Conservation (phyloP, 2,329 filamentous ascomycete species). For the Diaporthe citri region DNA sequence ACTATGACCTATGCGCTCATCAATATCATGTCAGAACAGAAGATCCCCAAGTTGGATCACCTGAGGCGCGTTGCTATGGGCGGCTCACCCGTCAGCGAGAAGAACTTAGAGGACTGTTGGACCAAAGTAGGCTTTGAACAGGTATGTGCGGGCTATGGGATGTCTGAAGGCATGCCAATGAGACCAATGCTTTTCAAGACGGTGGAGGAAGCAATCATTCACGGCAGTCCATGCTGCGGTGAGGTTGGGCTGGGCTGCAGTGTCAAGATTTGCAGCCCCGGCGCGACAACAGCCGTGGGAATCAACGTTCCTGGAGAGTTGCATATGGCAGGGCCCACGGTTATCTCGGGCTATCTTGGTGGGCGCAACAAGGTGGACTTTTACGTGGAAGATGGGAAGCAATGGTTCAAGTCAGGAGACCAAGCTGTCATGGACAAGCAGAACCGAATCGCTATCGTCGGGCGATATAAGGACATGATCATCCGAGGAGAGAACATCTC, state of each 20-base stretch:
- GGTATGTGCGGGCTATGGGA: not conserved
- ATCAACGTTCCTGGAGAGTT: not conserved
- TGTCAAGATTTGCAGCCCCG: constrained; percentile 1
- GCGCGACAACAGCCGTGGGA: not conserved
- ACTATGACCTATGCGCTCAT: not conserved
- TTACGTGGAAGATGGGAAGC: not conserved
- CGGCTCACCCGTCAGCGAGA: constrained; percentile 1
- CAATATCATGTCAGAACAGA: constrained; percentile 2
- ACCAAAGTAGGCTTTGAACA: not conserved
- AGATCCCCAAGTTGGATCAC: not conserved
- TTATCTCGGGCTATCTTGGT: not conserved
- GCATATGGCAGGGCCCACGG: not conserved
- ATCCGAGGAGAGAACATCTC: constrained; percentile 13
- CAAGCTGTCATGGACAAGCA: constrained; percentile 17
- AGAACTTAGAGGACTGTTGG: constrained; percentile 8
- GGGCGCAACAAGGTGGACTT: constrained; percentile 15
- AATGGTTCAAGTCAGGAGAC: constrained; percentile 13
- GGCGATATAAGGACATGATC: constrained; percentile 17
- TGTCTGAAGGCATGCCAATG: constrained; percentile 12
- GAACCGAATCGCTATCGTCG: not conserved
- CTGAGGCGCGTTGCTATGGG: not conserved
- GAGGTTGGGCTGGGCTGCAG: not conserved
- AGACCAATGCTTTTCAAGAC: not conserved
- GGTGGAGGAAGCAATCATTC: not conserved
- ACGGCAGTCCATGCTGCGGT: not conserved